phyloP scores from a whole-genome alignment of 768 basidiomycete species.

The Boletus reticuloceps region DNA sequence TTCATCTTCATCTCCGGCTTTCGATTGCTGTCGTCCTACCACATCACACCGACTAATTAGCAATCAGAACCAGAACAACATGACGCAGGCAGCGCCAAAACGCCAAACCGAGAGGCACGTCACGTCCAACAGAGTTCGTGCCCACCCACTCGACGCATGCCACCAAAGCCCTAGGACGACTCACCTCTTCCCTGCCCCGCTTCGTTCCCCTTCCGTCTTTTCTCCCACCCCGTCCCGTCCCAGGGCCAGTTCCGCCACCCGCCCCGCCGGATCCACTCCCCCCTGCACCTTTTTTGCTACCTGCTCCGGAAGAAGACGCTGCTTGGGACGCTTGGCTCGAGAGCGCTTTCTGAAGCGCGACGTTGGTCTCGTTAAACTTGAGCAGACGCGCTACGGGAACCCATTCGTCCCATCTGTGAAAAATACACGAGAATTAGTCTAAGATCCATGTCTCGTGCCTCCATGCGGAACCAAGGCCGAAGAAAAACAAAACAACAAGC shows the following conservation, averaged over 20 bases:
- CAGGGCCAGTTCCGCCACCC: slow-evolving; percentile 23
- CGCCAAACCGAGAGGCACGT: background rate
- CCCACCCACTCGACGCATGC: too few species aligned
- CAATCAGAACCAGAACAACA: background rate
- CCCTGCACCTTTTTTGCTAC: slow-evolving; percentile 25
- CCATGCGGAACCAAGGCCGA: background rate
- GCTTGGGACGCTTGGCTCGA: slow-evolving; percentile 43
- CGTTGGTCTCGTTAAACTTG: slow-evolving; percentile 80
- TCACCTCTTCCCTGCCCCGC: slow-evolving; percentile 70
- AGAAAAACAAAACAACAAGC: too few species aligned
- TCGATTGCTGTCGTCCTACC: slow-evolving; percentile 70
- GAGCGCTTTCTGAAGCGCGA: slow-evolving; percentile 73
- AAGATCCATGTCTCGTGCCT: background rate
- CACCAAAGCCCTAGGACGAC: slow-evolving; percentile 27
- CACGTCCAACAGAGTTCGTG: background rate
- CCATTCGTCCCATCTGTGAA: slow-evolving; percentile 44
- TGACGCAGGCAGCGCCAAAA: too few species aligned
- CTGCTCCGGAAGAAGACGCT: slow-evolving; percentile 34
- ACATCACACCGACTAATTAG: slow-evolving; percentile 2
- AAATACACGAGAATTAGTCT: background rate
- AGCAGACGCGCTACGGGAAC: slow-evolving; percentile 78
- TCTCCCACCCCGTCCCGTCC: slow-evolving; percentile 34
- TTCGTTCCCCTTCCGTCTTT: slow-evolving; percentile 72
- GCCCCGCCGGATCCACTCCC: slow-evolving; percentile 25
- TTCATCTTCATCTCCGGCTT: slow-evolving; percentile 88